phyloP scores from a whole-genome alignment of 768 basidiomycete species.

The Phylloporus sp. region DNA sequence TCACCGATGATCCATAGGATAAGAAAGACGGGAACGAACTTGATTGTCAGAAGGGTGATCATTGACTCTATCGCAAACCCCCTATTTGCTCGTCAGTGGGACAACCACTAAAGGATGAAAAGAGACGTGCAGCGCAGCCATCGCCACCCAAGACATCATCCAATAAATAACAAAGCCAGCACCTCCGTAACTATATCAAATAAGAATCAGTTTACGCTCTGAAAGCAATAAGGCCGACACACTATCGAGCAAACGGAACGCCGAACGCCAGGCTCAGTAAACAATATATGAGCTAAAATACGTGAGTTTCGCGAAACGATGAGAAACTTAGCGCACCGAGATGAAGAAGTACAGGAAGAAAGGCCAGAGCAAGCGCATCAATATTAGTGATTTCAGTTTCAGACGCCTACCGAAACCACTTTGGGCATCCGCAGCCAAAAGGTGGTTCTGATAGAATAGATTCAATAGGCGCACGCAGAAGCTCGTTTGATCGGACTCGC shows the following conservation, averaged over 20 bases:
- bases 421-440: constrained; percentile 29
- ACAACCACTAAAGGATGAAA: background rate
- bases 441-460: constrained; percentile 24
- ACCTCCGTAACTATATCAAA: constrained; percentile 45
- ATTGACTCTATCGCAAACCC: constrained; percentile 60
- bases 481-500: constrained; percentile 7
- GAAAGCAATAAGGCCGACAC: constrained; percentile 11
- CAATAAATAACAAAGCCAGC: constrained; percentile 60
- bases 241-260: constrained; percentile 48
- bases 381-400: constrained; percentile 34
- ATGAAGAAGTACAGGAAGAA: constrained; percentile 39
- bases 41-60: constrained; percentile 48
- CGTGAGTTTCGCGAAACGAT: background rate
- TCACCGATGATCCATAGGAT: constrained; percentile 61
- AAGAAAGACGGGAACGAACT: constrained; percentile 57
- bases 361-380: constrained; percentile 38
- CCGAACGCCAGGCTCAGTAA: constrained; percentile 57
- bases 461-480: background rate
- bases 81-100: constrained; percentile 28
- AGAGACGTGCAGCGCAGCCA: constrained; percentile 48
- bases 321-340: constrained; percentile 27
- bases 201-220: background rate
- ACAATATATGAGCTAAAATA: constrained; percentile 48
- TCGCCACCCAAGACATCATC: constrained; percentile 58
- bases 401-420: constrained; percentile 40